Evolutionary conservation across 768 basidiomycete genomes (phyloP).

Genomic region (Xerocomus potaroensis): DNA sequence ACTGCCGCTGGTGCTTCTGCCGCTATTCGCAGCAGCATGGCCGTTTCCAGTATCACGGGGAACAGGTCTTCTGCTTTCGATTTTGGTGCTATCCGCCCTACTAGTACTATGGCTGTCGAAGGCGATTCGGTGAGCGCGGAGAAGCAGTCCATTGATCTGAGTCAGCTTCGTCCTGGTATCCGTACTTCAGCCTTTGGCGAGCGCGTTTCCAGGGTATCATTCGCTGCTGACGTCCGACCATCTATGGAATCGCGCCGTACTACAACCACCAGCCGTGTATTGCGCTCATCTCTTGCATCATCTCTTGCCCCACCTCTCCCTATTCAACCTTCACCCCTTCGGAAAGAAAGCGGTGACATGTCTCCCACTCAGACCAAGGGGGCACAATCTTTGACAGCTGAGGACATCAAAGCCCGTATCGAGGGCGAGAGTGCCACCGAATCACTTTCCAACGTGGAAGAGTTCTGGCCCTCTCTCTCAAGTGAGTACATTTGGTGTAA

Average conservation of each 20-base stretch:
- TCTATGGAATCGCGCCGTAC: conserved; percentile 42
- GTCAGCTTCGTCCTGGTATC: conserved; percentile 51
- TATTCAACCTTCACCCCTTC: conserved; percentile 7
- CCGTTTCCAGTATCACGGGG: conserved; percentile 32
- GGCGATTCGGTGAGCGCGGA: conserved; percentile 33
- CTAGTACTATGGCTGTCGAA: conserved; percentile 42
- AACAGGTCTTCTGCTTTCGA: conserved; percentile 48
- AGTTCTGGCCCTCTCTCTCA: conserved; percentile 64
- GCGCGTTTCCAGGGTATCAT: conserved; percentile 61
- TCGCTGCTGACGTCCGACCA: conserved; percentile 57
- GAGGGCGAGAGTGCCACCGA: conserved; percentile 30
- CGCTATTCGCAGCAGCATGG: conserved; percentile 69
- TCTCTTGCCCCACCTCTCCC: conserved; percentile 42
- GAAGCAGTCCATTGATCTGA: conserved; percentile 40
- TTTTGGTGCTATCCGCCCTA: conserved; percentile 53
- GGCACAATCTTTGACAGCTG: conserved; percentile 44
- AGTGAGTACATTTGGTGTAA: conserved; percentile 38
- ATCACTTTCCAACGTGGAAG: conserved; percentile 43
- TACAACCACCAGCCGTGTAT: conserved; percentile 38
- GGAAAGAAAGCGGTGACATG: conserved; percentile 27
- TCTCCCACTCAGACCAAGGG: conserved; percentile 45
- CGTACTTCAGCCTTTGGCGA: conserved; percentile 47
- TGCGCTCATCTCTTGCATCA: conserved; percentile 41
- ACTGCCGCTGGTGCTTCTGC: conserved; percentile 65
- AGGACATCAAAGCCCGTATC: conserved; percentile 59